phyloP scores from a whole-genome alignment of 306 rosid genomes.

The Crotalaria pallida region DNA sequence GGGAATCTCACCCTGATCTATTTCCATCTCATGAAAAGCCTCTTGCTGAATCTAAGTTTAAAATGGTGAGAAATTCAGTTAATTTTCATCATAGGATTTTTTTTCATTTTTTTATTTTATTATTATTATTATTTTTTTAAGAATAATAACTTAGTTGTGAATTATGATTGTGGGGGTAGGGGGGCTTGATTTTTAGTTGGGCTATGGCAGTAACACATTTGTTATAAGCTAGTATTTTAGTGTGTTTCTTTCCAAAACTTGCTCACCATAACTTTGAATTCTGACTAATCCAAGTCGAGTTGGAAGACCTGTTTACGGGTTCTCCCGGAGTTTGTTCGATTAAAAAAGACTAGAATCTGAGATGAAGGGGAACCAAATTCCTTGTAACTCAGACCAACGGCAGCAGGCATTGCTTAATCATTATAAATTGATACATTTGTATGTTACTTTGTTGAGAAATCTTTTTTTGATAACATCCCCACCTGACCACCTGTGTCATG shows the following conservation, averaged over 20 bases:
- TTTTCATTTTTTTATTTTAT: no score
- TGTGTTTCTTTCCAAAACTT: background rate
- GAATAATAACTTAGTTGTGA: background rate
- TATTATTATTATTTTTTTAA: background rate
- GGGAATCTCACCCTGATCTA: slow-evolving; percentile 82
- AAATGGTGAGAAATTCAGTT: slow-evolving; percentile 39
- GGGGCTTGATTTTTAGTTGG: background rate
- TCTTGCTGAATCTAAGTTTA: slow-evolving; percentile 63
- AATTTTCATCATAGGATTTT: no score
- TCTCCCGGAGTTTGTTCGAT: no score
- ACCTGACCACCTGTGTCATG: background rate
- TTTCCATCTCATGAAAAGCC: slow-evolving; percentile 58
- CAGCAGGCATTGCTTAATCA: no score
- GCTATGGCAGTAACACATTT: background rate
- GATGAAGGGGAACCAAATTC: no score
- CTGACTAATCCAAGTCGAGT: no score
- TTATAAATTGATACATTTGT: no score
- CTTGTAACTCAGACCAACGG: no score
- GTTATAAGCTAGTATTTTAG: background rate
- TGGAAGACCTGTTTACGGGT: no score
- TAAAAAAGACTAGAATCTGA: no score
- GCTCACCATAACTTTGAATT: background rate
- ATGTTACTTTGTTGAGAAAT: background rate
- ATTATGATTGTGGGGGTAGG: background rate
- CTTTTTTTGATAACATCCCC: background rate